Evolutionary conservation across 371 early-diverging fungal genomes (phyloP), one percentile per base, ranked within the genome.

Genomic region (Apophysomyces elegans): DNA sequence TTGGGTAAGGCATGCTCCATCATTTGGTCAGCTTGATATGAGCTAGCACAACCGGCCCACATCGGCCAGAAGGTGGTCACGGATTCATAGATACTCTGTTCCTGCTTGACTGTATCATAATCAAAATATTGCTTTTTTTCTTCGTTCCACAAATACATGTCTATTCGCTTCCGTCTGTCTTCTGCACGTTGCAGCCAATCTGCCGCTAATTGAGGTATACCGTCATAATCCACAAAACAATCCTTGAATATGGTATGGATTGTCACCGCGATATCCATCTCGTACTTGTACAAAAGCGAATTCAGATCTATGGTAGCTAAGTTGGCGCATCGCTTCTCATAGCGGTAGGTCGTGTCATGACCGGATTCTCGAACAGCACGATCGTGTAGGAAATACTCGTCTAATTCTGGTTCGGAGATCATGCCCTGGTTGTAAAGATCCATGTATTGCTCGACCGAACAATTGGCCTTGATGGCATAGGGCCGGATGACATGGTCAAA

Each of bases 311-410:
- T 84, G 1, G 96, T 95, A 2, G 91, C 92, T 63, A 97, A 79
- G 64, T 91, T 80, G 0, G 97, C 97, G 71, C 95, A 95, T 47
- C 88, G 83, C 41, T 88, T 88, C 67, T 97, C 97, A 41, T 94
- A 87, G 0, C 96, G 85, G 72, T 97, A 96, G 14, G 96, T 92
- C 0, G 96, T 96, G 72, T 97, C 96, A 76, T 97, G 96, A 7
- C 96, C 97, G 13, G 93, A 93, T 77, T 96, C 96, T 32, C 97
- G 89, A 2, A 95, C 96, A 0, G 96, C 96, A 3, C 97, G 88
- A 67, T 97, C 97, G 71, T 97, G 96, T 46, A 93, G 81, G 76
- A 97, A 97, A 77, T 96, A 97, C 37, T 75, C 86, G 77, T 97
- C 96, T 59, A 97, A 74, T 62, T 88, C 86, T 2, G 94, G 94